Base-by-base conservation (phyloP, 2,329 filamentous ascomycete genomes). In the Colletotrichum phormii region DNA sequence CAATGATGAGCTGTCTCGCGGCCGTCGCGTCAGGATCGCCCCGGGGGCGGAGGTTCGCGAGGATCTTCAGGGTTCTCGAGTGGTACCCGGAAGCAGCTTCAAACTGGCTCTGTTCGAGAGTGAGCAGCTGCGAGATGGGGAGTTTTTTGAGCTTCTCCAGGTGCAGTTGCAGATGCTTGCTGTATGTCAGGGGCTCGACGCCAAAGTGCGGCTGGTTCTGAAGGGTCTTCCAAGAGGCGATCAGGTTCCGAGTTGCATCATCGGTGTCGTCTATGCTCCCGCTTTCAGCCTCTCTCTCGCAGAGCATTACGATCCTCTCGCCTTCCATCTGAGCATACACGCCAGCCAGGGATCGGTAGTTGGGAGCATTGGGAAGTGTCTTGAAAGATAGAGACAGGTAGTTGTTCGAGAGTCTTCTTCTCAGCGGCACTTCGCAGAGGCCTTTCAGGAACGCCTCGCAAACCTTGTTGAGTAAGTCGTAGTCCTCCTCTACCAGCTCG, bases 261-360 rank as follows among this genome's bases (percentile, higher is more conserved):
- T 86, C 83, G 18, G 76, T 79, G 6, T 78, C 75, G 5, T 82
- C 80, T 31, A 76, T 78, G 71, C 84, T 85, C n/a, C 63, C 76
- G 1, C 85, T 73, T 5, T 67, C 75, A 15, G 78, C 80, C 54
- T 82, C 79, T 29, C 74, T 77, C 24, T 87, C 84, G 84, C 84
- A 89, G 3, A 82, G 77, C 77, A 87, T 83, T 1, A 87, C 81
- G 26, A 90, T 78, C 24, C 82, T 81, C 76, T 92, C 90, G 8
- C 90, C 90, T 76, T 92, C 90, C 2, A 86, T 79, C 74, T 91
- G 88, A 15, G 82, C 85, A 72, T 83, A 86, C 2, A 90, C 84
- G 0, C 89, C 88, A n/a, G 83, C 80, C 0, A 92, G 84, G 4
- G 89, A 88, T 51, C 88, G 86, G 69, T 82, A 79, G 62, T 79